These are phyloP conservation scores for Corniculantispora saksenae DNA, from an alignment of 2,329 filamentous ascomycete genomes.

Conservation along the genomic window DNA sequence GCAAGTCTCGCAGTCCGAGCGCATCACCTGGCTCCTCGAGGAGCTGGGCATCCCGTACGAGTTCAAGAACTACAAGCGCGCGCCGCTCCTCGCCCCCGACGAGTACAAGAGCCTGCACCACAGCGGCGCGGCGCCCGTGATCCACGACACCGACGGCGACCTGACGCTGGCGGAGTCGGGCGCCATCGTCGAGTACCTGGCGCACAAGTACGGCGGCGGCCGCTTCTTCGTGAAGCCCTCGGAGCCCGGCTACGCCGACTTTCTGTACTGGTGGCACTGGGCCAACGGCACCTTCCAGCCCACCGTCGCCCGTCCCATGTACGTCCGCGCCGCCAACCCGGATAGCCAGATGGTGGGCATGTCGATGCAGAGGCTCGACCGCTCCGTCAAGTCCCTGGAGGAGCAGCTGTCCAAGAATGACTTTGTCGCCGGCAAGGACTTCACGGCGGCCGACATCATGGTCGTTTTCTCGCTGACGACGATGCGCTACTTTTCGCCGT, in stretches of 20 bases:
- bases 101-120: conserved; percentile 48
- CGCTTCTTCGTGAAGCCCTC: conserved; percentile 46
- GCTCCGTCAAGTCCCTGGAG: conserved; percentile 43
- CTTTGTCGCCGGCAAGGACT: conserved; percentile 62
- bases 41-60: conserved; percentile 53
- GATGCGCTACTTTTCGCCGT: conserved; percentile 53
- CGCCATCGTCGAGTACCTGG: conserved; percentile 64
- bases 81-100: conserved; percentile 35
- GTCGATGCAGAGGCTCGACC: conserved; percentile 34
- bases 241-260: conserved; percentile 56
- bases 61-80: conserved; percentile 30
- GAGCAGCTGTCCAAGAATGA: conserved; percentile 45
- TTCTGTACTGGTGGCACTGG: conserved; percentile 67
- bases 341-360: conserved; percentile 32
- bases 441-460: conserved; percentile 69
- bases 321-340: conserved; percentile 26
- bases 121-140: conserved; percentile 59
- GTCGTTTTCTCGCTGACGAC: conserved; percentile 61
- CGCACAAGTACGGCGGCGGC: conserved; percentile 52
- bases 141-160: conserved; percentile 53
- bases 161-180: conserved; percentile 59
- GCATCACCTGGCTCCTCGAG: conserved; percentile 65
- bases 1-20: conserved; percentile 62
- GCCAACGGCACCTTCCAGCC: conserved; percentile 48
- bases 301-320: conserved; percentile 39